phyloP scores from a whole-genome alignment of 2,329 filamentous ascomycete genomes.

The Hypomyces rosellus region DNA sequence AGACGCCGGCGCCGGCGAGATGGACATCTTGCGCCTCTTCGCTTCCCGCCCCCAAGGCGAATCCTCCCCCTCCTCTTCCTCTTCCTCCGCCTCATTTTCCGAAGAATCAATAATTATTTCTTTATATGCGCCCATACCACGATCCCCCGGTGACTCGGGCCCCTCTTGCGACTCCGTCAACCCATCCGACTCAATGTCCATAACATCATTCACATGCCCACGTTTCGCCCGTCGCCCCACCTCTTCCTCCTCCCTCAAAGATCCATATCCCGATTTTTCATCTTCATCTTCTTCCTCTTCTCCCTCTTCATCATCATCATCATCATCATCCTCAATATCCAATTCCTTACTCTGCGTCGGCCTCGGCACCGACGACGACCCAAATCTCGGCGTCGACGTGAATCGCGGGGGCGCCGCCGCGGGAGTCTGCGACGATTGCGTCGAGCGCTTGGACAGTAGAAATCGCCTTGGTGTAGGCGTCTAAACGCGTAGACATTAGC shows the following conservation, averaged over 20 bases:
- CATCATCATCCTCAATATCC: constrained; percentile 30
- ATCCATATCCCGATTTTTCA: constrained; percentile 8
- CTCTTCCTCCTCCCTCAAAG: constrained; percentile 2
- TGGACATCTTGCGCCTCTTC: constrained; percentile 24
- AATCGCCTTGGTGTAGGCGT: constrained; percentile 35
- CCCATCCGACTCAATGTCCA: constrained; percentile 24
- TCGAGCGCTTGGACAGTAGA: constrained; percentile 28
- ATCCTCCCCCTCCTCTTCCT: too few species aligned
- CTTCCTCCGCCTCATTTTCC: neutral
- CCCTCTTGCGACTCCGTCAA: constrained; percentile 14
- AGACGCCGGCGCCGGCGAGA: constrained; percentile 19
- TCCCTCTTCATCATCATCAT: constrained; percentile 12
- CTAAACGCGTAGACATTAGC: constrained; percentile 15
- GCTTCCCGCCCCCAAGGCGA: constrained; percentile 12
- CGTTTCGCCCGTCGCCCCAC: too few species aligned
- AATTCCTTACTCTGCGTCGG: constrained; percentile 22
- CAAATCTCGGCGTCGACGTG: constrained; percentile 34
- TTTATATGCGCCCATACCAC: neutral
- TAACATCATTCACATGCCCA: constrained; percentile 17
- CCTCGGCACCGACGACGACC: constrained; percentile 25
- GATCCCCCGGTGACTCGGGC: neutral
- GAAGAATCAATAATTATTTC: constrained; percentile 4
- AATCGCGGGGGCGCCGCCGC: constrained; percentile 24
- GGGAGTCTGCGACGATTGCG: constrained; percentile 29
- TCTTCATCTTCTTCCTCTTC: constrained; percentile 13